Conservation (phyloP, 768 basidiomycete species). For the Saitozyma podzolica region DNA sequence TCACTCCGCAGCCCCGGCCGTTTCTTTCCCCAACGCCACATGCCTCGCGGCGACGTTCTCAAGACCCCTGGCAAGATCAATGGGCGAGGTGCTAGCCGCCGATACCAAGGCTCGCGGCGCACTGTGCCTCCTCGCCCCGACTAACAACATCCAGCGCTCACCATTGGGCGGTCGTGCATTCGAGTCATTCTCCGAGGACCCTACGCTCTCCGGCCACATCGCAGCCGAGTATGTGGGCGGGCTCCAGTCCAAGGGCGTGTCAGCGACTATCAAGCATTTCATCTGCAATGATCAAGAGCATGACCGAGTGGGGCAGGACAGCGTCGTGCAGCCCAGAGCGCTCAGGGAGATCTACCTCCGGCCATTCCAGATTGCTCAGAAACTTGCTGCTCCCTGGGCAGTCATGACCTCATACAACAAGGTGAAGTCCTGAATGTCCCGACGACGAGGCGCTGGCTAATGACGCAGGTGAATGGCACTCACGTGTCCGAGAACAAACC, state of each 20-base stretch:
- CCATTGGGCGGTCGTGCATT: constrained; percentile 55
- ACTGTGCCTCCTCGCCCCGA: constrained; percentile 66
- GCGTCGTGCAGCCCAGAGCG: constrained; percentile 60
- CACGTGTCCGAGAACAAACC: constrained; percentile 68
- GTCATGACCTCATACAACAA: constrained; percentile 62
- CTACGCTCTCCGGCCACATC: constrained; percentile 68
- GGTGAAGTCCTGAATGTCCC: constrained; percentile 53
- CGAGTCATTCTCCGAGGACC: constrained; percentile 56
- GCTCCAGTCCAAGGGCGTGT: constrained; percentile 73
- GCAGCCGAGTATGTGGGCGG: constrained; percentile 74
- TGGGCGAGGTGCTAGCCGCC: constrained; percentile 63
- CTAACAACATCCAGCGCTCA: constrained; percentile 71
- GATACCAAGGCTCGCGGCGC: constrained; percentile 65
- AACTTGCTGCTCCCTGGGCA: constrained; percentile 61
- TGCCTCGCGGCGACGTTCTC: constrained; percentile 71
- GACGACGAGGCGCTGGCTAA: not conserved
- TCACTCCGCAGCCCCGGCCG: constrained; percentile 57
- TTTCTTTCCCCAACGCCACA: constrained; percentile 68
- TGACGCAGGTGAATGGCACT: constrained; percentile 62
- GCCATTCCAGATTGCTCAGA: constrained; percentile 62
- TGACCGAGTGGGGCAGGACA: constrained; percentile 55
- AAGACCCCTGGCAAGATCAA: constrained; percentile 60
- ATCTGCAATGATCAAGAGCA: constrained; percentile 77
- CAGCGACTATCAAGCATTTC: constrained; percentile 77
- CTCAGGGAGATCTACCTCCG: constrained; percentile 66